Base-by-base conservation (phyloP, 176 grass and related monocot species). In the Paspalum notatum region DNA sequence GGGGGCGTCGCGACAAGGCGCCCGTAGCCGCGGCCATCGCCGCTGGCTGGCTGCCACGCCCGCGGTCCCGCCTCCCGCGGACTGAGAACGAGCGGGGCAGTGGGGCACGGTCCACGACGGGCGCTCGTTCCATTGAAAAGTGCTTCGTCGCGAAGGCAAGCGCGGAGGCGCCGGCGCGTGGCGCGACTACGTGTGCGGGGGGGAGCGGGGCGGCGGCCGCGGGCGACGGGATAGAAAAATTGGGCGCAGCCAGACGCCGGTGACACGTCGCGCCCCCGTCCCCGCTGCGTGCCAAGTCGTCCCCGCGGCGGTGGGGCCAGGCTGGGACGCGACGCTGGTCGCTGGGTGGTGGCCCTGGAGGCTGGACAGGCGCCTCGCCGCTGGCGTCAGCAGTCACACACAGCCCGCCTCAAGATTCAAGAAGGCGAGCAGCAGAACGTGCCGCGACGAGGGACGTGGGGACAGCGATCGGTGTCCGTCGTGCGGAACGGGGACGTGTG, bases 71-170 rank as follows among this genome's bases (percentile, higher is more conserved):
- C 32, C 32, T 32, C 32, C 32, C 32, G 32, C 32, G 32, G 32
- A 32, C 32, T n/a, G 32, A 32, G 32, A 3, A 32, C 32, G 32
- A 32, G 32, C n/a, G n/a, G n/a, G n/a, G n/a, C 1, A 32, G 32
- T 32, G 3, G 32, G 32, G 32, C 32, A 32, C 32, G 32, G 32
- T 32, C 32, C 32, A 32, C 32, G 32, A 32, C 3, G 32, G 32
- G 32, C 32, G 32, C 3, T 32, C 32, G 32, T 32, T 32, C 32
- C 32, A 32, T 32, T 32, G 32, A 7, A 6, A 45, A 20, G 44
- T 38, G 62, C 71, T 76, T 87, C 27, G 64, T n/a, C 20, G 21
- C 52, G 12, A 81, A 75, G 85, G 78, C 54, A 81, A 40, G 44
- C 12, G 7, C 52, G 16, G 62, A 15, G 25, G 43, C 0, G 15